Percentiles rank a stretch among this genome's conserved stretches.
phyloP scores from a whole-genome alignment of 73 alveolate genomes.

The Effrenium voratum region DNA sequence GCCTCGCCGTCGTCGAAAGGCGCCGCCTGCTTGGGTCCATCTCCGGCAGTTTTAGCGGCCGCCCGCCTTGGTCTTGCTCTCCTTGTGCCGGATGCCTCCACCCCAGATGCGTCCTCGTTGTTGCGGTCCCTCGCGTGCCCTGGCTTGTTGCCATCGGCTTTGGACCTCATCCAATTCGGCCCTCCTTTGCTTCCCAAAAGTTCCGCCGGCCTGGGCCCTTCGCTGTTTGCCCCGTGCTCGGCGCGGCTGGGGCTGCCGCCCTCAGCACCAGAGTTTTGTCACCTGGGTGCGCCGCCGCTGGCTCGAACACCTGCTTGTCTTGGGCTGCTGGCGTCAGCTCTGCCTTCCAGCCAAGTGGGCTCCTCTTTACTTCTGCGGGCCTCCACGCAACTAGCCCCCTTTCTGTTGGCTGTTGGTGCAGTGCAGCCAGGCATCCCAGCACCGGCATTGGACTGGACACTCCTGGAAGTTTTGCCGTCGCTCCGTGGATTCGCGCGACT shows the following conservation, averaged over 20 bases:
- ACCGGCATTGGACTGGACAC: background rate
- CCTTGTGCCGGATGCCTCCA: background rate
- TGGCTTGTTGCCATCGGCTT: constrained; percentile 1
- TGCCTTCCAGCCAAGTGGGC: background rate
- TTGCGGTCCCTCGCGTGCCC: background rate
- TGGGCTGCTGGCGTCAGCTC: background rate
- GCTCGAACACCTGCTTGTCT: background rate
- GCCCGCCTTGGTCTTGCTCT: background rate
- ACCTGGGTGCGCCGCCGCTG: background rate
- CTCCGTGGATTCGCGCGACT: background rate
- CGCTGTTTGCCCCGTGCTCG: background rate
- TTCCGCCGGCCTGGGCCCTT: background rate
- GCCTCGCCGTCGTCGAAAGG: background rate
- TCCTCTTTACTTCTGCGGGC: background rate
- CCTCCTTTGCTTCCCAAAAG: background rate
- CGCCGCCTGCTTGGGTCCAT: background rate
- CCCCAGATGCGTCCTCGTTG: background rate
- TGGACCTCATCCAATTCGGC: background rate
- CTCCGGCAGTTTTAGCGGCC: background rate
- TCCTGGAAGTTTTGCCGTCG: background rate
- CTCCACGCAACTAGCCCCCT: background rate
- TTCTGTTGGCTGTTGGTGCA: background rate
- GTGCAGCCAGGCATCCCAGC: background rate
- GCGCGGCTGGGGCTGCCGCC: background rate
- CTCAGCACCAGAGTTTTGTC: background rate